phyloP scores from a whole-genome alignment of 2,329 filamentous ascomycete genomes.

The Talaromyces islandicus region DNA sequence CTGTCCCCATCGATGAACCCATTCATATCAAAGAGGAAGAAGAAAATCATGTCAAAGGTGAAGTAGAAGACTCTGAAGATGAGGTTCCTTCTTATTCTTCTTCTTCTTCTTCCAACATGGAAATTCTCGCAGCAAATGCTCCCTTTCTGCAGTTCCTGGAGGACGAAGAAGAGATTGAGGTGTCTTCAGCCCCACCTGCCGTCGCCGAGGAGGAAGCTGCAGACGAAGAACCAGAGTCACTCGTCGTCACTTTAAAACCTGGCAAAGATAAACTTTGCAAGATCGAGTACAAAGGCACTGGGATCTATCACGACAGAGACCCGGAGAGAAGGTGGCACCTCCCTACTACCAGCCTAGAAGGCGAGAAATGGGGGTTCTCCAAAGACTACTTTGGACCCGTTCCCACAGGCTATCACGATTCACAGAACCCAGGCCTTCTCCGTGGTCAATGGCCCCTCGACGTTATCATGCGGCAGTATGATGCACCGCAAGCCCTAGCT shows the following conservation, averaged over 20 bases:
- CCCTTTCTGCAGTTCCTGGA: slow-evolving; percentile 7
- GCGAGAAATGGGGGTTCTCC: slow-evolving; percentile 8
- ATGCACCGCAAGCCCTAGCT: slow-evolving; percentile 8
- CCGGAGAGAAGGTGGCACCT: slow-evolving; percentile 10
- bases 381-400: slow-evolving; percentile 11
- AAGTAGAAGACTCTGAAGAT: not conserved
- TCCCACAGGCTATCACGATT: slow-evolving; percentile 2
- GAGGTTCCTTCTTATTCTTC: not conserved
- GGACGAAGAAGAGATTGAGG: not conserved
- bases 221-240: not conserved
- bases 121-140: slow-evolving; percentile 5
- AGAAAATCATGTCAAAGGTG: not conserved
- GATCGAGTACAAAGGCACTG: slow-evolving; percentile 8
- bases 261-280: not conserved
- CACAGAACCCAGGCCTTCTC: slow-evolving; percentile 7
- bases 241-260: slow-evolving; percentile 5
- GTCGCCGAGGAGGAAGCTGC: not conserved
- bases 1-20: not conserved
- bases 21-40: not conserved
- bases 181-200: not conserved
- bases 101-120: not conserved
- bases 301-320: slow-evolving; percentile 9
- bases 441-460: slow-evolving; percentile 10
- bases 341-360: slow-evolving; percentile 3
- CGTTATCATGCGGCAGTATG: slow-evolving; percentile 10